Percentiles rank a stretch among this genome's conserved stretches.
Evolutionary conservation across 805 yeast genomes (phyloP).

Genomic region (Saccharomycopsis olivae): DNA sequence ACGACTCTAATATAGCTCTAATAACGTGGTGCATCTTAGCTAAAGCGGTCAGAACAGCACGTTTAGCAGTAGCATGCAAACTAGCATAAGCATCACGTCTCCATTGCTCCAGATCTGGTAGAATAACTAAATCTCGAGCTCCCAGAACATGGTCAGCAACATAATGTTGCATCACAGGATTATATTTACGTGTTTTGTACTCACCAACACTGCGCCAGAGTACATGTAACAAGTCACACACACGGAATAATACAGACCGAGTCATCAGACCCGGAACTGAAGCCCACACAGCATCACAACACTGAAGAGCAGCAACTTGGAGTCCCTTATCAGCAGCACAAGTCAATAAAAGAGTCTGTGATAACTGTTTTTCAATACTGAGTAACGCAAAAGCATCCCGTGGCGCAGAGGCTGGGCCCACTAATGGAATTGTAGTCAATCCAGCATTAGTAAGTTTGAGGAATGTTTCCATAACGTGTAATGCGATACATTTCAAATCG

Average conservation of each 20-base stretch:
- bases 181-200: constrained; percentile 74
- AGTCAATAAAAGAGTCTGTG: constrained; percentile 53
- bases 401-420: not conserved
- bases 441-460: constrained; percentile 3
- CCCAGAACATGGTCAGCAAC: too few relatives aligned
- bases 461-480: constrained; percentile 6
- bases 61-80: constrained; percentile 45
- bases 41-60: constrained; percentile 58
- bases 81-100: constrained; percentile 55
- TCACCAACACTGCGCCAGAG: constrained; percentile 74
- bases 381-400: constrained; percentile 15
- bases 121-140: constrained; percentile 35
- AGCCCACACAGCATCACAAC: constrained; percentile 62
- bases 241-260: constrained; percentile 66
- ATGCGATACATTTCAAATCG: constrained; percentile 29
- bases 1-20: constrained; percentile 69
- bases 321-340: constrained; percentile 69
- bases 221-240: constrained; percentile 71
- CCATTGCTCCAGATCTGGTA: constrained; percentile 72
- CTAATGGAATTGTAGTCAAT: too few relatives aligned
- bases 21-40: constrained; percentile 58
- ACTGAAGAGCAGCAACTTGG: constrained; percentile 70
- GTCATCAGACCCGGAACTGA: too few relatives aligned
- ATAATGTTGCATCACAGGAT: constrained; percentile 62
- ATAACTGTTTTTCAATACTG: constrained; percentile 55